Evolutionary conservation across 345 rosid species (phyloP).

Genomic region (Anastatica hierochuntica): DNA sequence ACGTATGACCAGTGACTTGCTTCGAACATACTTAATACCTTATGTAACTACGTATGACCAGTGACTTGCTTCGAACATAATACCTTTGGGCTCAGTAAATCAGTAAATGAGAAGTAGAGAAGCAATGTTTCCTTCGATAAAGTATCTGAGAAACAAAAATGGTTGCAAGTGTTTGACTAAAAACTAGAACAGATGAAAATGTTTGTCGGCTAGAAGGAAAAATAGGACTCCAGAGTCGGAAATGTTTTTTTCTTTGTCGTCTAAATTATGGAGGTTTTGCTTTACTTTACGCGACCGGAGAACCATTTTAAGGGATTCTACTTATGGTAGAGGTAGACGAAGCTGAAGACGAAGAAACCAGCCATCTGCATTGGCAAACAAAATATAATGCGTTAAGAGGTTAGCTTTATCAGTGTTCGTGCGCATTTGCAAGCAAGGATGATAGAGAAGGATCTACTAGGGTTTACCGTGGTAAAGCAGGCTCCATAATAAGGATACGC

Average conservation of each 20-base stretch:
- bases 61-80: too few relatives aligned
- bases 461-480: constrained; percentile 46
- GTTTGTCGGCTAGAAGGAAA: not conserved
- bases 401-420: not conserved
- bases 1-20: too few relatives aligned
- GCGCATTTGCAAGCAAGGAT: too few relatives aligned
- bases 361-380: constrained; percentile 57
- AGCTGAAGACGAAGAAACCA: constrained; percentile 63
- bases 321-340: constrained; percentile 52
- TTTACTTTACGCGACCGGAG: constrained; percentile 2
- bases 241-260: not conserved
- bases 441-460: not conserved
- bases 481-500: constrained; percentile 69
- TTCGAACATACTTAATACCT: too few relatives aligned
- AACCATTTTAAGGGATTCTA: constrained; percentile 16
- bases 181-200: too few relatives aligned
- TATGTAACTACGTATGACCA: too few relatives aligned
- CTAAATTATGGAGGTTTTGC: constrained; percentile 13
- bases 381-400: too few relatives aligned
- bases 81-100: too few relatives aligned
- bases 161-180: too few relatives aligned
- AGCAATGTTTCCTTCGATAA: too few relatives aligned
- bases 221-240: not conserved
- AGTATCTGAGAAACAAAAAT: too few relatives aligned
- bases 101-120: too few relatives aligned